Evolutionary conservation across 805 yeast genomes (phyloP).

Genomic region (Kazachstania viticola): DNA sequence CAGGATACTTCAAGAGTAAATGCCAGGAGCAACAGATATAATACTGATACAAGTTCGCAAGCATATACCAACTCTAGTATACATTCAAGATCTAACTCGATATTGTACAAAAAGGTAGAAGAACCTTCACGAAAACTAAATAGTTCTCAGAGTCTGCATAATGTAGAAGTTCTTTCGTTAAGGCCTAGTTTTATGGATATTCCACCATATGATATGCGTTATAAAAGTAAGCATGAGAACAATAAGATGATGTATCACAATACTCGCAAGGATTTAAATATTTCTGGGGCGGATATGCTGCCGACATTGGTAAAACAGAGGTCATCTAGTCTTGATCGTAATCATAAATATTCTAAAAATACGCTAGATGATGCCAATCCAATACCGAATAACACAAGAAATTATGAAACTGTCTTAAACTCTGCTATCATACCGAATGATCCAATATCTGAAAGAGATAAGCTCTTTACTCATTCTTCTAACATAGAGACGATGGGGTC

Average conservation of each 20-base stretch:
- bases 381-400: too few species aligned
- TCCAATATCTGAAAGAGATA: too few species aligned
- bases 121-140: neutral
- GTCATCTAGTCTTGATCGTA: constrained; percentile 13
- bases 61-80: neutral
- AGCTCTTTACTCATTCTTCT: too few species aligned
- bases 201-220: constrained; percentile 12
- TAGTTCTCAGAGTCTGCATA: constrained; percentile 10
- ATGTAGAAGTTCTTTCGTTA: constrained; percentile 31
- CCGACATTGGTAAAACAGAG: constrained; percentile 4
- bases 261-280: neutral
- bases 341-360: constrained; percentile 9
- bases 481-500: too few species aligned
- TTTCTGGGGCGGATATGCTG: neutral
- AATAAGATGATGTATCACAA: neutral
- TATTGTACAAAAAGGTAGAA: neutral
- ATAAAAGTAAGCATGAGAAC: constrained; percentile 1
- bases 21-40: neutral
- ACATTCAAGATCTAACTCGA: neutral
- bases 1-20: neutral
- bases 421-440: too few species aligned
- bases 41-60: neutral
- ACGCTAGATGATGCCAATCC: constrained; percentile 5
- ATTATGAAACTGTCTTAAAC: too few species aligned
- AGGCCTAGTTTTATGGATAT: constrained; percentile 33